Evolutionary conservation across 164 flowering plant species (phyloP).

Genomic region (Warburgia ugandensis): DNA sequence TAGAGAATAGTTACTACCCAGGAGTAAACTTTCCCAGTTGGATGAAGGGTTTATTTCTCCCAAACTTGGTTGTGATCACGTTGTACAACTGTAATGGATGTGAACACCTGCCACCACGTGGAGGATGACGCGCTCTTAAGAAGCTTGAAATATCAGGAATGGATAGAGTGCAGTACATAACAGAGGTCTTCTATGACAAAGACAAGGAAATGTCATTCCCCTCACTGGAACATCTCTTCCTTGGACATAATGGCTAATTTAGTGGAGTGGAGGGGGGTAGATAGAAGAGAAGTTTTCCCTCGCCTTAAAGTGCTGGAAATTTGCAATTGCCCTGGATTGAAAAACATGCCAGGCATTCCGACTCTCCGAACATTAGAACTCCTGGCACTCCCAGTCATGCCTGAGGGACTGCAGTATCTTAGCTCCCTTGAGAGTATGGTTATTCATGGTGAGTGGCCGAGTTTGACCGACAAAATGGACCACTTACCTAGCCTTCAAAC

Average conservation of each 20-base stretch:
- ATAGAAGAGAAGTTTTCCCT: conserved; percentile 1
- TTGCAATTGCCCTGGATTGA: conserved; percentile 8
- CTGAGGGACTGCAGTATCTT: conserved; percentile 1
- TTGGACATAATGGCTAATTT: conserved; percentile 8
- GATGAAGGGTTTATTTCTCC: conserved; percentile 5
- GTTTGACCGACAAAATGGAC: conserved; percentile 1
- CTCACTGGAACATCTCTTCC: conserved; percentile 3
- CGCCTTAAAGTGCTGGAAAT: conserved; percentile 5
- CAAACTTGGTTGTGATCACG: conserved; percentile 3
- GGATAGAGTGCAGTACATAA: conserved; percentile 7
- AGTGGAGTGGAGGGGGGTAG: conserved; percentile 9
- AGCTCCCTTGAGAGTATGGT: not conserved
- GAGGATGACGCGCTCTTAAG: conserved; percentile 15
- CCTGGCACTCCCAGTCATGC: not conserved
- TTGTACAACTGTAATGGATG: conserved; percentile 18
- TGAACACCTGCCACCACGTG: conserved; percentile 11
- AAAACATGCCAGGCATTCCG: not conserved
- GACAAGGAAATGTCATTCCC: not conserved
- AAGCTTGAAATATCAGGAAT: conserved; percentile 5
- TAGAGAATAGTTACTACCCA: conserved; percentile 11
- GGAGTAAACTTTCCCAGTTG: conserved; percentile 23
- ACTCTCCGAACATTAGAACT: not conserved
- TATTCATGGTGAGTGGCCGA: conserved; percentile 2
- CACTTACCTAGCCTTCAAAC: not conserved
- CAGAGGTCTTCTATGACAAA: not conserved